Evolutionary conservation across 2,329 filamentous ascomycete species (phyloP), one percentile per base, ranked within the genome.

Genomic region (Allantophomopsis cytisporea): DNA sequence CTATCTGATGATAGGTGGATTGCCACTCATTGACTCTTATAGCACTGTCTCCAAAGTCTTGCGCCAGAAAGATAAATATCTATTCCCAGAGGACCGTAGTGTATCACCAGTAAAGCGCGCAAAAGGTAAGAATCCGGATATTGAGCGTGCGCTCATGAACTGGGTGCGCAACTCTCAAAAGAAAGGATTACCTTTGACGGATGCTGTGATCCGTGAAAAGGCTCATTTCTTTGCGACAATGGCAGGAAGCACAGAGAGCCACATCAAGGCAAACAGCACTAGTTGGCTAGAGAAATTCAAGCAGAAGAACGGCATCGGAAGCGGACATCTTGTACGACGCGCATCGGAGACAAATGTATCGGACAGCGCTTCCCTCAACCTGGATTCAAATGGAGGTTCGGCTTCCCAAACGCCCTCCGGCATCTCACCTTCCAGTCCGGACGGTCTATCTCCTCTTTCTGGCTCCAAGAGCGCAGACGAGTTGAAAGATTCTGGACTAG

Each of bases 41-140:
- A 98, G 91, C 64, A 98, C 91, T 37, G 91, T 98, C n/a, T 98
- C 91, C 40, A 98, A 98, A 58, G 91, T 96, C 40, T 62, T 98
- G 47, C 80, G 89, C 39, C 81, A 94, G 54, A 94, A 89, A 63
- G 91, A 98, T 47, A 91, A 93, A 58, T 96, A 94, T 60, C 71
- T 96, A 13, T 83, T 80, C 53, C 76, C 77, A 39, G 84, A 84
- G 53, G 87, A 85, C 58, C 82, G 79, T 49, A 85, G 69, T 56
- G 75, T 72, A 49, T 89, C 87, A 35, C 83, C 85, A 5, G 73
- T 83, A 48, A 94, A 91, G 59, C 80, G 83, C 48, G 67, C 73
- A 41, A 94, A 94, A 62, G 80, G 83, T 39, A 91, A 89, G 58
- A 81, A 76, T 36, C 86, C 85, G 10, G 88, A 96, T 61, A 88